phyloP scores from a whole-genome alignment of 2,329 filamentous ascomycete genomes.

The Trichoderma asperellum region DNA sequence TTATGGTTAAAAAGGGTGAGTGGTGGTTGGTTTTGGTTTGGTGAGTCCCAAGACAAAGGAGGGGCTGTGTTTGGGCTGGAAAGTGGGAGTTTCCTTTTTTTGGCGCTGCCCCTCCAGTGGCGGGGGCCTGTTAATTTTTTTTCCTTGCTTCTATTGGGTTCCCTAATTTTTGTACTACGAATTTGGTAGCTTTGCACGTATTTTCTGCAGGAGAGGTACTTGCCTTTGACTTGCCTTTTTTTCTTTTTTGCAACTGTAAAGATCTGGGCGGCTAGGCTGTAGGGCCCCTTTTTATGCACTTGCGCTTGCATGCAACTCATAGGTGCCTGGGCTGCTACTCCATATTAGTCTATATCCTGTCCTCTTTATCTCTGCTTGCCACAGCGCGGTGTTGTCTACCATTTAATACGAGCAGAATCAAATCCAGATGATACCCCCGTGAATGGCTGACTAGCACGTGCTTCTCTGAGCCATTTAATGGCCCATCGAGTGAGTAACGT shows the following conservation, averaged over 20 bases:
- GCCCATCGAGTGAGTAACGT: neutral
- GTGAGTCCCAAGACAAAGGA: neutral
- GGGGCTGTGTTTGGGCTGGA: neutral
- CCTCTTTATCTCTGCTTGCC: too few relatives aligned
- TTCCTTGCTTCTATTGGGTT: neutral
- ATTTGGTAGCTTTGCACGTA: neutral
- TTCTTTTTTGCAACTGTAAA: neutral
- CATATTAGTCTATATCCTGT: neutral
- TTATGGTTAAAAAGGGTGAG: constrained; percentile 3
- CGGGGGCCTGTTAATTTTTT: neutral
- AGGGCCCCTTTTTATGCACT: neutral
- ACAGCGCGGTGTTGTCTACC: neutral
- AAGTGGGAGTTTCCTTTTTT: constrained; percentile 8
- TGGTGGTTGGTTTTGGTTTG: neutral
- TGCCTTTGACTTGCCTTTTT: neutral
- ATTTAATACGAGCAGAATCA: neutral
- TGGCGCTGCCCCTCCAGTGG: neutral
- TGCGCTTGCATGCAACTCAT: neutral
- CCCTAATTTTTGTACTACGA: neutral
- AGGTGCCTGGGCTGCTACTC: neutral
- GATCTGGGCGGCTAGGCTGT: neutral
- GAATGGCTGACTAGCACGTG: neutral
- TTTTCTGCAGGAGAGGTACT: neutral
- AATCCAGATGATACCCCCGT: neutral
- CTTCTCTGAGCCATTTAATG: constrained; percentile 11